Percentiles rank a stretch among this genome's conserved stretches.
Evolutionary conservation across 352 stramenopile species (phyloP).

Genomic region (Phytophthora ramorum): DNA sequence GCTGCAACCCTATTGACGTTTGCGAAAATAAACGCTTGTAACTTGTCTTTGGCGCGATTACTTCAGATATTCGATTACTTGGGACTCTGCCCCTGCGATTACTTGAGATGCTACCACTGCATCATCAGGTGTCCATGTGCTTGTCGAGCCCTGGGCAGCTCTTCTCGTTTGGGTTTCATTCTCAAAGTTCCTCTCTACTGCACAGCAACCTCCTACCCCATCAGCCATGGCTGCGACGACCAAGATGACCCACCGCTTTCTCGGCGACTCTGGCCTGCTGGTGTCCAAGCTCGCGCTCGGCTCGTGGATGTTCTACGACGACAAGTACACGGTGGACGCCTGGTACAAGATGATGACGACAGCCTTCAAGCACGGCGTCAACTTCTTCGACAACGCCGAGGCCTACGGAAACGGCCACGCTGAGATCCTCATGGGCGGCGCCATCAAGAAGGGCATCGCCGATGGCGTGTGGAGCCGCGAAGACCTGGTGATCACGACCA

Average conservation of each 20-base stretch:
- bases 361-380: conserved; percentile 23
- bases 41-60: not conserved
- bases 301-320: conserved; percentile 39
- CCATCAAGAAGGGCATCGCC: conserved; percentile 49
- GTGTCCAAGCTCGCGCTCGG: conserved; percentile 54
- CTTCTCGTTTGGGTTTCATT: not conserved
- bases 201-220: not conserved
- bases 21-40: not conserved
- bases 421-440: conserved; percentile 47
- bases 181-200: not conserved
- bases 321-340: conserved; percentile 27
- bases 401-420: conserved; percentile 23
- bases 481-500: conserved; percentile 66
- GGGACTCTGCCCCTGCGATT: too few species aligned
- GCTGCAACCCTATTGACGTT: not conserved
- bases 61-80: not conserved
- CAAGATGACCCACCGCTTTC: conserved; percentile 56
- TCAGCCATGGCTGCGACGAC: not conserved
- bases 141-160: not conserved
- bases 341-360: conserved; percentile 34
- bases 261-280: conserved; percentile 48
- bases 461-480: conserved; percentile 46
- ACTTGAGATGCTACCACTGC: not conserved
- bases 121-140: not conserved
- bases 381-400: conserved; percentile 30